Conservation (phyloP, 768 basidiomycete genomes). For the Arthromyces matolae region DNA sequence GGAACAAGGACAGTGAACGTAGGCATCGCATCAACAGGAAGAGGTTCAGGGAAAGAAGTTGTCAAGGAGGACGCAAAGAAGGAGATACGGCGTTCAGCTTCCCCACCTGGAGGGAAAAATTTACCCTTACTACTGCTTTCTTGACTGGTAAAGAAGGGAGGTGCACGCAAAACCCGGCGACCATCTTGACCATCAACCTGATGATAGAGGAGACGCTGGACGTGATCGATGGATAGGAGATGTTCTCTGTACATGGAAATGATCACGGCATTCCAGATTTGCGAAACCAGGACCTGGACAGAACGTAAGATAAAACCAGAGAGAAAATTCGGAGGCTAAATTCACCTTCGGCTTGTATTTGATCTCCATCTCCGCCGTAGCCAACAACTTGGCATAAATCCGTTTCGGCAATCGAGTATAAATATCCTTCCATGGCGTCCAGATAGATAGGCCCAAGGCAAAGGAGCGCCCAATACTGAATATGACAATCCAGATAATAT, state of each 20-base stretch:
- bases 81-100: slow-evolving; percentile 96
- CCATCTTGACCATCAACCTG: slow-evolving; percentile 91
- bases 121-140: slow-evolving; percentile 64
- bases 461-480: slow-evolving; percentile 92
- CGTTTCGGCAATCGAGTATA: slow-evolving; percentile 95
- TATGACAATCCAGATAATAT: slow-evolving; percentile 97
- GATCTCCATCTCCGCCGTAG: slow-evolving; percentile 97
- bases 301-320: not conserved
- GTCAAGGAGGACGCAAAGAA: slow-evolving; percentile 99
- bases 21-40: slow-evolving; percentile 98
- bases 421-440: slow-evolving; percentile 99
- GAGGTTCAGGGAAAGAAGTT: slow-evolving; percentile 89
- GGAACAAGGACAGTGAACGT: slow-evolving; percentile 99
- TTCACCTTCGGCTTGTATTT: slow-evolving; percentile 97
- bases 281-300: slow-evolving; percentile 82
- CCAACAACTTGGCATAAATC: slow-evolving; percentile 95
- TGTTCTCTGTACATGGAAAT: slow-evolving; percentile 99
- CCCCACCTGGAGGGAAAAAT: slow-evolving; percentile 92
- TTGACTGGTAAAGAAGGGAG: slow-evolving; percentile 97
- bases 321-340: not conserved
- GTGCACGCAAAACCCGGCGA: slow-evolving; percentile 88
- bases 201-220: slow-evolving; percentile 95
- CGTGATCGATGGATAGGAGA: slow-evolving; percentile 94
- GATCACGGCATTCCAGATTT: slow-evolving; percentile 99
- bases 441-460: slow-evolving; percentile 89